phyloP scores from a whole-genome alignment of 78 protist species.

The Bodo saltans region DNA sequence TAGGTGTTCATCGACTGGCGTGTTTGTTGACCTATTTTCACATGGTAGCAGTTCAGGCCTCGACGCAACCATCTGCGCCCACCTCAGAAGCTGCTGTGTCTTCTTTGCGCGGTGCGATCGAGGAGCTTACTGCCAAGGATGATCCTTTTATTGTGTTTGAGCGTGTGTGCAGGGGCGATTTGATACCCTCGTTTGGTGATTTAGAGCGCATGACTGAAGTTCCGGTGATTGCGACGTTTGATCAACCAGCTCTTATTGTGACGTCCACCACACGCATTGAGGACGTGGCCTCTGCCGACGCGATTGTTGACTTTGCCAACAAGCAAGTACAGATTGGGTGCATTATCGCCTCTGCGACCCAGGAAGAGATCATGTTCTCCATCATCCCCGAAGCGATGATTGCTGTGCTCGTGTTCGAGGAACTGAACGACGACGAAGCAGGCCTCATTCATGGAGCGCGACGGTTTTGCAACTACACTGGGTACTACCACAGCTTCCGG shows the following conservation, averaged over 20 bases:
- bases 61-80: too few species aligned
- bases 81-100: too few species aligned
- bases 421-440: not conserved
- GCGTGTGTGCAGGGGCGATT: too few species aligned
- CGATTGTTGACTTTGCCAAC: slow-evolving; percentile 27
- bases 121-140: too few species aligned
- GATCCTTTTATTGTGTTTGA: too few species aligned
- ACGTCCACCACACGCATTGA: not conserved
- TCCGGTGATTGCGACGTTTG: too few species aligned
- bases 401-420: not conserved
- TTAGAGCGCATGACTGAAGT: too few species aligned
- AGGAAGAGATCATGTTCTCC: slow-evolving; percentile 24
- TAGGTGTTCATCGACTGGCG: too few species aligned
- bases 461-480: not conserved
- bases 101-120: too few species aligned
- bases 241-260: not conserved
- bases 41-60: too few species aligned
- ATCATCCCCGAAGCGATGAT: not conserved
- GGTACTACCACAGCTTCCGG: not conserved
- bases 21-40: too few species aligned
- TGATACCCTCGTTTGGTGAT: too few species aligned
- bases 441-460: not conserved
- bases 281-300: not conserved
- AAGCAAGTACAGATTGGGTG: not conserved
- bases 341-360: slow-evolving; percentile 20